Base-by-base conservation (phyloP, 306 rosid genomes). In the Luffa acutangula region DNA sequence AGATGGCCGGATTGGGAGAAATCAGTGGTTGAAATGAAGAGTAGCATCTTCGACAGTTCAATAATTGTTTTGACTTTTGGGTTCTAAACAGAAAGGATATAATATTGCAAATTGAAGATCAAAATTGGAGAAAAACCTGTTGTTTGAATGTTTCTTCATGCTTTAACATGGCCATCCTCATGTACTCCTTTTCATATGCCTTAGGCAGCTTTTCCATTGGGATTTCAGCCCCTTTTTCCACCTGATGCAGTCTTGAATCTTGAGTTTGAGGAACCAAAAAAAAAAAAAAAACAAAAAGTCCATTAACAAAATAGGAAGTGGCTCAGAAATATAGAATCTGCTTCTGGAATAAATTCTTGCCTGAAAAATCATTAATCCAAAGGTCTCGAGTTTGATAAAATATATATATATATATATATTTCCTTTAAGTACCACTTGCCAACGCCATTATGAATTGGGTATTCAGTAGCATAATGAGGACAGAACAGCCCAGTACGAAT, bases 131-230 rank as follows among this genome's bases (percentile, higher is more conserved):
- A 57, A 81, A 37, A 65, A 91, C 98, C 96, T 91, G 98, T 73
- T 93, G 85, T 86, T 86, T 91, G 86, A 93, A 93, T 58, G 87
- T 92, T 83, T 87, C 93, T 87, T 93, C 91, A 17, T 93, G 97
- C 81, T 87, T 89, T 74, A 89, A 63, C 89, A 93, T 91, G 82
- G 93, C 92, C 87, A 89, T 86, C 83, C 85, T 89, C 96, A 92
- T 88, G 85, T 20, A 83, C 82, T 93, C 96, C 86, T 82, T 93
- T 57, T 93, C 90, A 80, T 81, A 75, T 52, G 93, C 89, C 80
- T 85, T 82, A 12, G 86, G 85, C 84, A 73, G 82, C 85, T 88
- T 90, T 88, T 96, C 99, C 99, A 93, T 94, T 67, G 57, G 76
- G 78, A 81, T 81, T 77, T 34, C 33, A 41, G 45, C 41, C 36